Evolutionary conservation across 2,329 filamentous ascomycete genomes (phyloP).

Genomic region (Fusarium poae): DNA sequence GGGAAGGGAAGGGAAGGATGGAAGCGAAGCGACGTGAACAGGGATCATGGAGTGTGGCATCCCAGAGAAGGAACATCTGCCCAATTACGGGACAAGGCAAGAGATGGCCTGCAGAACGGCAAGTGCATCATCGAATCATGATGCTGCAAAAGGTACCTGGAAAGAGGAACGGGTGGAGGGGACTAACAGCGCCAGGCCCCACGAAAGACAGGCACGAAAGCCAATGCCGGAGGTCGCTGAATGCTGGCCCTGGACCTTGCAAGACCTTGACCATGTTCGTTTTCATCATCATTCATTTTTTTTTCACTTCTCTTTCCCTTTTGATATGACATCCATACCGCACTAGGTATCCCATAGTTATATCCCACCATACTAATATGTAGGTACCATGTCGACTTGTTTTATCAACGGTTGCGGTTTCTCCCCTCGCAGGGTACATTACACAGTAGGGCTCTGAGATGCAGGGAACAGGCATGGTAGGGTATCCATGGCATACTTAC

Average conservation of each 20-base stretch:
- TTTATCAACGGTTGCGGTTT: slow-evolving; percentile 11
- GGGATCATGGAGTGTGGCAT: slow-evolving; percentile 7
- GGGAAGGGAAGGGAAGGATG: neutral
- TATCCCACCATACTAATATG: neutral
- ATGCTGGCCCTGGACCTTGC: slow-evolving; percentile 11
- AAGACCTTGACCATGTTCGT: slow-evolving; percentile 25
- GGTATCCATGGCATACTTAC: neutral
- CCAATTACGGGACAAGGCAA: slow-evolving; percentile 35
- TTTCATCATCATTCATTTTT: slow-evolving; percentile 20
- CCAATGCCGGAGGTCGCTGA: slow-evolving; percentile 43
- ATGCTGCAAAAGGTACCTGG: slow-evolving; percentile 22
- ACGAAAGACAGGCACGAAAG: slow-evolving; percentile 42
- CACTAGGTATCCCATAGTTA: too few relatives aligned
- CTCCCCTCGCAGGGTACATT: slow-evolving; percentile 7
- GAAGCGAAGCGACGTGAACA: neutral
- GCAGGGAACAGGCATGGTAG: neutral
- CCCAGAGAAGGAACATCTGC: slow-evolving; percentile 7
- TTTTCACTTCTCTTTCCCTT: neutral
- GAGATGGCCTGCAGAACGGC: slow-evolving; percentile 42
- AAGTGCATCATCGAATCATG: slow-evolving; percentile 24
- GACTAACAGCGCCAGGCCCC: slow-evolving; percentile 28
- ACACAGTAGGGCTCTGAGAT: neutral
- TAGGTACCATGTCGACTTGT: slow-evolving; percentile 2
- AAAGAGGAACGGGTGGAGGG: slow-evolving; percentile 38
- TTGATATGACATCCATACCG: neutral